Base-by-base conservation (phyloP, 176 grass and related monocot genomes). In the Aegilops umbellulata region DNA sequence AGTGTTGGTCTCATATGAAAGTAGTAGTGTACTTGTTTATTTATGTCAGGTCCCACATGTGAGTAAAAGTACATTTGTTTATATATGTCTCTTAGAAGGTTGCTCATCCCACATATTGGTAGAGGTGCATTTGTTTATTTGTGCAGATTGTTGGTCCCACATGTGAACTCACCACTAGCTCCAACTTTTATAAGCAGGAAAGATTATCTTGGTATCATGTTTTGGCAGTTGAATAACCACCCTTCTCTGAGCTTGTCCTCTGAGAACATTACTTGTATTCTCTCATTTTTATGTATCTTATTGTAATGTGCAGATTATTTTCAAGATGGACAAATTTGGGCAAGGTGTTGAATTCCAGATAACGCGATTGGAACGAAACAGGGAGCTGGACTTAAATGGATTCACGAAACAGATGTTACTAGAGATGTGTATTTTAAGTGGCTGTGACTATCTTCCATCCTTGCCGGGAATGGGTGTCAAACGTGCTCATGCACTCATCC, bases 391-490 rank as follows among this genome's bases (percentile, higher is more conserved):
- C 73, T 88, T 98, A 9, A 87, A 74, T 78, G 95, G 95, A 88
- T 98, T 95, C 77, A 95, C 89, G 13, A 88, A 89, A 66, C 93
- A 94, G 81, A 98, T 98, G 96, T 38, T 98, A 71, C 90, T 98
- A n/a, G 93, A 98, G 84, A 98, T 98, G 96, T 98, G 96, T 85
- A 94, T 98, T 94, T 76, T 98, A 80, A 98, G 96, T 89, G 96
- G 96, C 27, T 98, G 93, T 82, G 96, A 98, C 88, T 98, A 98
- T 91, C 88, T 98, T 74, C 90, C 89, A 30, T 98, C 96, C 66
- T 77, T 98, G 80, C 91, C 96, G 36, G 93, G 96, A 81, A 94
- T 98, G 96, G 96, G 96, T n/a, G 84, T 98, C 16, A 98, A 95
- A 88, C 85, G 96, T 39, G 96, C 95, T 65, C 93, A 98, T 88